A percentile compares a stretch with the other conserved stretches of the same genome.
Evolutionary conservation across 345 rosid species (phyloP).

Genomic region (Populus simonii): DNA sequence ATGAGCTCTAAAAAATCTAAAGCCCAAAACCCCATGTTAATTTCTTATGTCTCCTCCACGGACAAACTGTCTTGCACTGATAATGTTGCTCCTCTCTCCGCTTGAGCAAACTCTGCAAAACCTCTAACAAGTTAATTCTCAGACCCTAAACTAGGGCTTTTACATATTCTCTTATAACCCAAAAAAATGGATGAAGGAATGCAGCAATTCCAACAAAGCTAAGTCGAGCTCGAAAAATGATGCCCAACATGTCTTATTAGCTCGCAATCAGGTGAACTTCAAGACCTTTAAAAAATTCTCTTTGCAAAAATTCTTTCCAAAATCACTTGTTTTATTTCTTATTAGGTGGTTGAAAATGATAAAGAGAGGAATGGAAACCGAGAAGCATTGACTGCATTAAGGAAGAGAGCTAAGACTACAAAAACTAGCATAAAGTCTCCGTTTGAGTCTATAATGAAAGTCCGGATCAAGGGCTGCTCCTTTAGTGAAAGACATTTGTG

Average conservation of each 20-base stretch:
- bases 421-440: constrained; percentile 61
- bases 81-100: neutral
- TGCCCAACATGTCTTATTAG: constrained; percentile 66
- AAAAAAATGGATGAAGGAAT: constrained; percentile 55
- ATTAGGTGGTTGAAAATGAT: constrained; percentile 69
- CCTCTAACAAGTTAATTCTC: neutral
- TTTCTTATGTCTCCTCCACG: neutral
- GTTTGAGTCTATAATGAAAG: constrained; percentile 72
- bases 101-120: neutral
- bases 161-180: neutral
- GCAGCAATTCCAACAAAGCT: constrained; percentile 42
- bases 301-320: neutral
- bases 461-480: constrained; percentile 37
- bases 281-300: neutral
- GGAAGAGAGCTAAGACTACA: constrained; percentile 76
- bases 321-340: neutral
- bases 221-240: constrained; percentile 62
- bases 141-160: neutral
- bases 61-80: neutral
- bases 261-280: constrained; percentile 49
- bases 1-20: neutral
- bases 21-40: neutral
- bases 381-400: constrained; percentile 72
- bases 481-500: constrained; percentile 72
- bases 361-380: constrained; percentile 68